Evolutionary conservation across 805 yeast genomes (phyloP).

Genomic region (Starmerella vaccinii): DNA sequence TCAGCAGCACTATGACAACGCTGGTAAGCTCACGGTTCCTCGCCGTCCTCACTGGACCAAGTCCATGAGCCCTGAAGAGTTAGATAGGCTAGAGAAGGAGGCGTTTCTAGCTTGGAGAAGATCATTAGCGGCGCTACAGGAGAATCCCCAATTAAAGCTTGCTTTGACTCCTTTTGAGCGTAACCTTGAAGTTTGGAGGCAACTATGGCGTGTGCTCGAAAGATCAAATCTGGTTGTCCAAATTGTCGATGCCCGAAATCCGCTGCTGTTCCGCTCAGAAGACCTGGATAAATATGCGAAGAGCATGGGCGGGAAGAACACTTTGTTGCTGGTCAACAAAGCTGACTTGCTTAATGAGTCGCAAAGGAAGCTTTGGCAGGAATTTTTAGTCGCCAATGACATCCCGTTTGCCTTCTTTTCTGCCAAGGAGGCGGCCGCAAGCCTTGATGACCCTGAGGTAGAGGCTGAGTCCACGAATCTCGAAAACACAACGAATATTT

Average conservation of each 20-base stretch:
- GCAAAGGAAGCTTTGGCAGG: constrained; percentile 83
- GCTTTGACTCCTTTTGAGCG: constrained; percentile 81
- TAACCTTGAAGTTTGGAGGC: constrained; percentile 96
- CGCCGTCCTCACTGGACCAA: constrained; percentile 83
- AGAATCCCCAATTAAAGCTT: constrained; percentile 69
- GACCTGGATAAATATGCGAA: constrained; percentile 78
- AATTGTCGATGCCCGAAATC: constrained; percentile 95
- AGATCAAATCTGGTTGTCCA: constrained; percentile 90
- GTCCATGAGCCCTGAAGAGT: constrained; percentile 57
- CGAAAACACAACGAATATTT: constrained; percentile 47
- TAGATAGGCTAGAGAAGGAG: constrained; percentile 79
- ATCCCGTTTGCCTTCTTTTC: constrained; percentile 86
- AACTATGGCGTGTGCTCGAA: constrained; percentile 95
- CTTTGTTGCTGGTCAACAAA: constrained; percentile 78
- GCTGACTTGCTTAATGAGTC: constrained; percentile 73
- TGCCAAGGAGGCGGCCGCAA: constrained; percentile 73
- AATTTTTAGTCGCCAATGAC: constrained; percentile 55
- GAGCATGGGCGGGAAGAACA: constrained; percentile 61
- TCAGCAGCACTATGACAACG: constrained; percentile 44
- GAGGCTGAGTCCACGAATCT: constrained; percentile 21
- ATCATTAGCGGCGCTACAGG: constrained; percentile 73
- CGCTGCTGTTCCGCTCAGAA: constrained; percentile 74
- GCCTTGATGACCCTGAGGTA: constrained; percentile 28
- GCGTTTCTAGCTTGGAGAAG: constrained; percentile 94
- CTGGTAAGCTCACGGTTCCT: constrained; percentile 67